A percentile compares a stretch with the other conserved stretches of the same genome.
These are phyloP conservation scores for Polyplosphaeria fusca DNA, from an alignment of 495 filamentous ascomycete species.

Conservation along the genomic window DNA sequence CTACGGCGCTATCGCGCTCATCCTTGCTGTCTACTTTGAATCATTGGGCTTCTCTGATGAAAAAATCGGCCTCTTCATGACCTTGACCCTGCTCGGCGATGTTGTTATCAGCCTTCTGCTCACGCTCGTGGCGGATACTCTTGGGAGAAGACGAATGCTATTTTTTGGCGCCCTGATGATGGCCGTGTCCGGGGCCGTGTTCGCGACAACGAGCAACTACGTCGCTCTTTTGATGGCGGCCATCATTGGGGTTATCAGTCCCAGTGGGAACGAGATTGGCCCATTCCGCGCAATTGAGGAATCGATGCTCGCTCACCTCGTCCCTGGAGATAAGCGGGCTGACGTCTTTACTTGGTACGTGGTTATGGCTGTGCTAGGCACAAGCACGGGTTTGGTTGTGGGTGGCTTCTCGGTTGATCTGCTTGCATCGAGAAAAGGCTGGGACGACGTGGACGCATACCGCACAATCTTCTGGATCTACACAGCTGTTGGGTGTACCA, in stretches of 20 bases:
- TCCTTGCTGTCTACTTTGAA: constrained; percentile 69
- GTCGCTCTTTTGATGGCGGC: constrained; percentile 72
- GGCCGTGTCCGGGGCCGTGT: constrained; percentile 63
- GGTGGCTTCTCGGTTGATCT: constrained; percentile 64
- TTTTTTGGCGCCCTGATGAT: constrained; percentile 65
- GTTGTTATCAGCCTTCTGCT: constrained; percentile 71
- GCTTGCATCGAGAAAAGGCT: constrained; percentile 48
- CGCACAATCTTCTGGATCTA: constrained; percentile 69
- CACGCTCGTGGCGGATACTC: constrained; percentile 68
- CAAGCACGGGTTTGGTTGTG: constrained; percentile 61
- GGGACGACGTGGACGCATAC: constrained; percentile 60
- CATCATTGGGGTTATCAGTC: constrained; percentile 78
- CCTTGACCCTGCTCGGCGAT: constrained; percentile 76
- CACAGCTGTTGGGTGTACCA: constrained; percentile 63
- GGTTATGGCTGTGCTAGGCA: constrained; percentile 61
- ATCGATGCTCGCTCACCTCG: constrained; percentile 72
- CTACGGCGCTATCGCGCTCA: constrained; percentile 71
- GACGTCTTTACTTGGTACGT: constrained; percentile 85
- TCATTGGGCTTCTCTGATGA: constrained; percentile 63
- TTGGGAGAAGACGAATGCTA: constrained; percentile 71
- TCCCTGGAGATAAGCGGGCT: constrained; percentile 54
- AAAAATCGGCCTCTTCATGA: constrained; percentile 87
- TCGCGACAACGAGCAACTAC: constrained; percentile 66
- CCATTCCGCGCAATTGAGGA: constrained; percentile 87
- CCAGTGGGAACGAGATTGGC: constrained; percentile 50